Percentiles rank a stretch among this genome's conserved stretches.
These are phyloP conservation scores for Helicostylum pulchrum DNA, from an alignment of 192 early-diverging fungal species.

Conservation along the genomic window DNA sequence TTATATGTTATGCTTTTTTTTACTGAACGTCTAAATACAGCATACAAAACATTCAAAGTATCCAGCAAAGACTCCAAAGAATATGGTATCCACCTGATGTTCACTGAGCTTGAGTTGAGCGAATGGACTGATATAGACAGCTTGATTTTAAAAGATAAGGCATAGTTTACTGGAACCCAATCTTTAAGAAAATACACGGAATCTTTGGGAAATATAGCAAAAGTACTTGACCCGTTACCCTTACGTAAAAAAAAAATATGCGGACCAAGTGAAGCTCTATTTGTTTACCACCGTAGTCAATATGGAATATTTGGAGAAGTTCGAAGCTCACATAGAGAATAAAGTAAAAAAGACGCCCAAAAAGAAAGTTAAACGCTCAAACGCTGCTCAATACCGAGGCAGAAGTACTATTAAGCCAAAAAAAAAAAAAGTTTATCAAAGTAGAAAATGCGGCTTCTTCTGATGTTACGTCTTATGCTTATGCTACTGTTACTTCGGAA, in stretches of 20 bases:
- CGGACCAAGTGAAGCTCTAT: background rate
- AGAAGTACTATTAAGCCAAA: background rate
- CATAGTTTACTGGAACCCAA: too few relatives aligned
- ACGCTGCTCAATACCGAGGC: background rate
- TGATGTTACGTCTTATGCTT: background rate
- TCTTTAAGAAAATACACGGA: too few relatives aligned
- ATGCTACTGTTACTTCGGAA: background rate
- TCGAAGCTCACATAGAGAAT: background rate
- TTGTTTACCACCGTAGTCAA: background rate
- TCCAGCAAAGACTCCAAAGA: too few relatives aligned
- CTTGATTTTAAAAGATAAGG: too few relatives aligned
- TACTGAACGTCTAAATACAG: too few relatives aligned
- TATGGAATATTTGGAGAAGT: background rate
- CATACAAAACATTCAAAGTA: too few relatives aligned
- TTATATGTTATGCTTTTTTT: too few relatives aligned
- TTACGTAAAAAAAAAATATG: background rate
- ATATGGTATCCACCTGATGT: too few relatives aligned
- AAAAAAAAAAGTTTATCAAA: background rate
- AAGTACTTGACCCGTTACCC: too few relatives aligned
- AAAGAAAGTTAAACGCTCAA: background rate
- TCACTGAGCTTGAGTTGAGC: too few relatives aligned
- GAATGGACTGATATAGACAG: too few relatives aligned
- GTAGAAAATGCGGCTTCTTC: background rate
- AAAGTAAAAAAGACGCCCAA: background rate
- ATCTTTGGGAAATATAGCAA: too few relatives aligned